Conservation (phyloP, 345 rosid genomes). For the Xanthoceras sorbifolium region DNA sequence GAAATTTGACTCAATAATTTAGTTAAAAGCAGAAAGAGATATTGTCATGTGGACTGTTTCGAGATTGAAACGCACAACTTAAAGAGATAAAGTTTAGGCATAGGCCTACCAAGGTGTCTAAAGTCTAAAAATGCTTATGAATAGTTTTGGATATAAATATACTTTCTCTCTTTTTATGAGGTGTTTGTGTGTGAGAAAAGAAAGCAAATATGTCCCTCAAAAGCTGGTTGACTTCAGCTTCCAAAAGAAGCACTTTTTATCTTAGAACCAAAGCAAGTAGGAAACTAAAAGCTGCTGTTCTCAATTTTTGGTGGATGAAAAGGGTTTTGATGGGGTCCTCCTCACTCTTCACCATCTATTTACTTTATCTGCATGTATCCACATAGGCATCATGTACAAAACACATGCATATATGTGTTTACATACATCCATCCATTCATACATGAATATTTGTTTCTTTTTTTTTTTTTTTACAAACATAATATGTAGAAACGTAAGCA, state of each 20-base stretch:
- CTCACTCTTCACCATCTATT: not conserved
- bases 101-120: not conserved
- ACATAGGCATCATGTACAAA: not conserved
- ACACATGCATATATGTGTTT: not conserved
- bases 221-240: constrained; percentile 34
- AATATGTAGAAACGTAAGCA: not conserved
- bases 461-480: not conserved
- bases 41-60: constrained; percentile 7
- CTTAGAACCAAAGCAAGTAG: constrained; percentile 24
- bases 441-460: not conserved
- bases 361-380: not conserved
- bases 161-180: not conserved
- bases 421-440: not conserved
- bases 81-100: not conserved
- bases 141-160: not conserved
- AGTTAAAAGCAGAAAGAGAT: not conserved
- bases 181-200: not conserved
- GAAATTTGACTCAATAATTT: too few relatives aligned
- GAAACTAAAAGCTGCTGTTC: constrained; percentile 26
- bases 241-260: constrained; percentile 4
- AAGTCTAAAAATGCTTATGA: constrained; percentile 13
- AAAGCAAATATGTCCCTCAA: constrained; percentile 18
- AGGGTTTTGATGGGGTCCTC: constrained; percentile 1
- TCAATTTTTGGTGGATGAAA: constrained; percentile 3
- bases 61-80: too few relatives aligned